Conservation (phyloP, 2,329 filamentous ascomycete genomes). For the Sclerotinia subarctica region DNA sequence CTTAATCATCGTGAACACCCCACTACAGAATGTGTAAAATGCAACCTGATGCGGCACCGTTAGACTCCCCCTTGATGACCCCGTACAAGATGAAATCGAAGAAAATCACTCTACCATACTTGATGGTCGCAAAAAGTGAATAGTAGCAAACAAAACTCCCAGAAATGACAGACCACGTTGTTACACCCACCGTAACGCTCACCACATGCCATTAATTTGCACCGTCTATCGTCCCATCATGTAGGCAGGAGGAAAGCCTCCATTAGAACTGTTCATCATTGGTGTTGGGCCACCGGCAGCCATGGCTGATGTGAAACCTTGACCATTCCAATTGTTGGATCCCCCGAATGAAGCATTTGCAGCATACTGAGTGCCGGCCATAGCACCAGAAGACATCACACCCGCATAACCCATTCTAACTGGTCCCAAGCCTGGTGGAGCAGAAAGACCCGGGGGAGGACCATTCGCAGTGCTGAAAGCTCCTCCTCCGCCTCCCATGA, state of each 20-base stretch:
- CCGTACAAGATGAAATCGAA: constrained; percentile 28
- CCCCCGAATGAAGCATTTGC: constrained; percentile 29
- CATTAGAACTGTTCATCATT: constrained; percentile 35
- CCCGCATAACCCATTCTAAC: constrained; percentile 33
- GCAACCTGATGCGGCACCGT: constrained; percentile 34
- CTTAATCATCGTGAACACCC: constrained; percentile 38
- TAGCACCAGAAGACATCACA: constrained; percentile 29
- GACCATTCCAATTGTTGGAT: constrained; percentile 35
- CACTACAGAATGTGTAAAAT: constrained; percentile 35
- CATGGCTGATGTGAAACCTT: constrained; percentile 34
- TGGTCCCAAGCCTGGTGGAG: constrained; percentile 67
- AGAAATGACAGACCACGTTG: constrained; percentile 20
- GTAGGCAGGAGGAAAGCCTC: constrained; percentile 38
- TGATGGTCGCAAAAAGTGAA: constrained; percentile 1
- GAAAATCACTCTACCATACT: constrained; percentile 21
- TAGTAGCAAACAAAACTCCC: constrained; percentile 25
- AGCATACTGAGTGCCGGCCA: constrained; percentile 32
- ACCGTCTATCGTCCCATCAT: constrained; percentile 40
- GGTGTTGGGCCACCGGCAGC: constrained; percentile 34
- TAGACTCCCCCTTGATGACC: constrained; percentile 33
- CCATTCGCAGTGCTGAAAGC: constrained; percentile 47
- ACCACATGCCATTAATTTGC: constrained; percentile 4
- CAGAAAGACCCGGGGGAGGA: constrained; percentile 76
- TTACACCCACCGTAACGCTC: background rate
- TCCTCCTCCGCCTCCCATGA: constrained; percentile 41